phyloP scores from a whole-genome alignment of 2,329 filamentous ascomycete genomes.

The Cytospora mali region DNA sequence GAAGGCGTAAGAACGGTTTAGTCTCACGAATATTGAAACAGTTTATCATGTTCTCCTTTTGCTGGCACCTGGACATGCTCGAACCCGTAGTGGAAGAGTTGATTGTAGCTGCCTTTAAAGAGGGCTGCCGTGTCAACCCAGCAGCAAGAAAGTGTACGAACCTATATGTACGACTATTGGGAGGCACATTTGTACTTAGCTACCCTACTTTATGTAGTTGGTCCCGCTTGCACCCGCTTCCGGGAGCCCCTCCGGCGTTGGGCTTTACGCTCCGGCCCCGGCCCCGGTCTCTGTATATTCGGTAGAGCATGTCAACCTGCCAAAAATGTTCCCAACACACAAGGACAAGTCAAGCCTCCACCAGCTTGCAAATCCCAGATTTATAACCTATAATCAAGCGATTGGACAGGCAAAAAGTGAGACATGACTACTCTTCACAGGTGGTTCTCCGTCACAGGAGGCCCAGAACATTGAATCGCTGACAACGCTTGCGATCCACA shows the following conservation, averaged over 20 bases:
- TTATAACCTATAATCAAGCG: background rate
- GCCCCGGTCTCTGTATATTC: background rate
- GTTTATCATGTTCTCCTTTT: background rate
- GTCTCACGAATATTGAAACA: conserved; percentile 19
- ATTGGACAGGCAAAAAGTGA: background rate
- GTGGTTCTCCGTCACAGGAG: background rate
- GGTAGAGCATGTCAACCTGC: too few relatives aligned
- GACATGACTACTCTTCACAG: background rate
- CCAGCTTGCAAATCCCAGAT: background rate
- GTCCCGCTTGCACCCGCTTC: background rate
- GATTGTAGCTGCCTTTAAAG: background rate
- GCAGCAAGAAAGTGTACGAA: too few relatives aligned
- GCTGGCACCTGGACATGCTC: too few relatives aligned
- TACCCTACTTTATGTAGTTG: too few relatives aligned
- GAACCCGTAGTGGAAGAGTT: background rate
- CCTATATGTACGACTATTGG: too few relatives aligned
- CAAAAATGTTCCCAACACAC: background rate
- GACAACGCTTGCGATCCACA: background rate
- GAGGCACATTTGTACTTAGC: too few relatives aligned
- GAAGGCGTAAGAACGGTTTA: conserved; percentile 51
- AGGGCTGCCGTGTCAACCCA: too few relatives aligned
- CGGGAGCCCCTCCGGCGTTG: background rate
- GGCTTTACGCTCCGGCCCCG: too few relatives aligned
- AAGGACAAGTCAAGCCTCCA: background rate
- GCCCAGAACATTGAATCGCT: too few relatives aligned